Percentiles rank a stretch among this genome's conserved stretches.
Conservation (phyloP, 2,329 filamentous ascomycete species). For the Ophiocordyceps australis region DNA sequence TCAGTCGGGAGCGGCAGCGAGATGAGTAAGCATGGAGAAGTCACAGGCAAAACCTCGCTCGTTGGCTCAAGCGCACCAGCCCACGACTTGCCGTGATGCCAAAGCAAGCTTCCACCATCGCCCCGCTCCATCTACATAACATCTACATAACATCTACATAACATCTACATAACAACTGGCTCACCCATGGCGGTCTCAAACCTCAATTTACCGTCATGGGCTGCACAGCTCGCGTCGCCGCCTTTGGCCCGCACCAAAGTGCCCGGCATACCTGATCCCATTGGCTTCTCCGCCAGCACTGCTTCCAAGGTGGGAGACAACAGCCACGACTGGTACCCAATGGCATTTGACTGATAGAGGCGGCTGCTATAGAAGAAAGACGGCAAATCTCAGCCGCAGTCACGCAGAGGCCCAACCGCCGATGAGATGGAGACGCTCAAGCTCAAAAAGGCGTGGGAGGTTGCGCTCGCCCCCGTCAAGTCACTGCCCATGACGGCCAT, state of each 20-base stretch:
- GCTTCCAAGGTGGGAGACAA: constrained; percentile 33
- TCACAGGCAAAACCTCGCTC: too few species aligned
- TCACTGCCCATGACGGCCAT: constrained; percentile 94
- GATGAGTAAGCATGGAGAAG: too few species aligned
- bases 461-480: constrained; percentile 86
- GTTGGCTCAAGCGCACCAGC: too few species aligned
- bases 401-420: constrained; percentile 48
- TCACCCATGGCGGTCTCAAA: constrained; percentile 12
- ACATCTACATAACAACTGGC: too few species aligned
- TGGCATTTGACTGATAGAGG: too few species aligned
- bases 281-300: constrained; percentile 52
- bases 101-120: too few species aligned
- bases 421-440: constrained; percentile 92
- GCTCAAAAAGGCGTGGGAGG: constrained; percentile 97
- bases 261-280: constrained; percentile 60
- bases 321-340: neutral
- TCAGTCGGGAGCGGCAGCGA: too few species aligned
- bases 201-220: constrained; percentile 52
- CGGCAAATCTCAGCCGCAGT: constrained; percentile 20
- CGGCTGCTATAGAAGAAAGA: constrained; percentile 34
- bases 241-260: constrained; percentile 49
- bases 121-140: too few species aligned
- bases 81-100: too few species aligned
- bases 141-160: too few species aligned
- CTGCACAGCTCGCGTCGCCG: constrained; percentile 57